phyloP scores from a whole-genome alignment of 2,329 filamentous ascomycete species.

The Colletotrichum endophyticum region DNA sequence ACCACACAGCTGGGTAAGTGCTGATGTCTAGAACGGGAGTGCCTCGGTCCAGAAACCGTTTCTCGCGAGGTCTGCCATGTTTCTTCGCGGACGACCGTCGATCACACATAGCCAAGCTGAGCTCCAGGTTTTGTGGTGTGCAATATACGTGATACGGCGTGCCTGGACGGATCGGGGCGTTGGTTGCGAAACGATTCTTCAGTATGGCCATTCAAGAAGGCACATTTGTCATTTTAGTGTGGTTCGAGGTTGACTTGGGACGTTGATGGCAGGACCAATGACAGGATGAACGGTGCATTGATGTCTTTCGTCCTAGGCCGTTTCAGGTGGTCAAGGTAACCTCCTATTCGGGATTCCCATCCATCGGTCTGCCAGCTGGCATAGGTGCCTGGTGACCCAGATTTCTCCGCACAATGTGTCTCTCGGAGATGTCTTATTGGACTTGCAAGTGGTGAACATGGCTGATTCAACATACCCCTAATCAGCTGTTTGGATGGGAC shows the following conservation, averaged over 20 bases:
- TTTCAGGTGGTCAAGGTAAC: background rate
- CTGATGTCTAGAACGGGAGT: background rate
- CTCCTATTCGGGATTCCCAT: background rate
- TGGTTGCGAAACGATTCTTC: background rate
- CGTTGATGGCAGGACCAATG: background rate
- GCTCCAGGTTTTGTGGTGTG: background rate
- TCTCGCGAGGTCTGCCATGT: background rate
- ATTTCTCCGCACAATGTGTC: background rate
- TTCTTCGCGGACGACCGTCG: background rate
- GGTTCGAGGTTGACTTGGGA: background rate
- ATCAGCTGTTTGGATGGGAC: background rate
- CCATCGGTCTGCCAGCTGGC: background rate
- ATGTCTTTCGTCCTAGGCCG: background rate
- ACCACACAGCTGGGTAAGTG: background rate
- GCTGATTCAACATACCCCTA: background rate
- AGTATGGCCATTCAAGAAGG: background rate
- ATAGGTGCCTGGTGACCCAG: background rate
- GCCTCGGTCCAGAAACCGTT: background rate
- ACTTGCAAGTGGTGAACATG: background rate
- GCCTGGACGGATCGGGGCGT: background rate
- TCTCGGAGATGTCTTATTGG: background rate
- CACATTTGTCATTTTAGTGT: background rate
- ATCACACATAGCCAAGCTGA: background rate
- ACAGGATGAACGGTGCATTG: background rate
- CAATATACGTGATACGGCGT: background rate